Conservation (phyloP, 1,139 yeast species). For the Nakaseomyces glabratus region DNA sequence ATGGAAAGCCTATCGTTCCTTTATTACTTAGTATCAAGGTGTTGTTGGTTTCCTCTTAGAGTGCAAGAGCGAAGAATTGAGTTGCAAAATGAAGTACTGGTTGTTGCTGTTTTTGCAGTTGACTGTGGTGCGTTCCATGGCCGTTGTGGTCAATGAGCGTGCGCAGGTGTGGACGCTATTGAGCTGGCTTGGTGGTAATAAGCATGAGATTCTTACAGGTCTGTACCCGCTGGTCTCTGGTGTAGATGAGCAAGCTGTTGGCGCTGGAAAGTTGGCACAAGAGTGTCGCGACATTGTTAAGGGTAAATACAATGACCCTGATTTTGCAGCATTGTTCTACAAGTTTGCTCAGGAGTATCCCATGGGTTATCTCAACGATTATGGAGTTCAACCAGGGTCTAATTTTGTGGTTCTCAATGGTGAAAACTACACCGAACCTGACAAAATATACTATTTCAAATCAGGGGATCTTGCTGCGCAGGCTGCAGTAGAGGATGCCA, state of each 20-base stretch:
- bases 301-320: constrained; percentile 5
- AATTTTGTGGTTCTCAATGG: constrained; percentile 24
- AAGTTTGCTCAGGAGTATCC: constrained; percentile 17
- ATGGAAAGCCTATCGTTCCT: too few species aligned
- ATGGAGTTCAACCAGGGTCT: constrained; percentile 11
- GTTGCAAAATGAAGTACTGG: too few species aligned
- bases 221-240: constrained; percentile 16
- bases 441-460: constrained; percentile 28
- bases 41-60: too few species aligned
- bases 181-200: constrained; percentile 1
- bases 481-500: constrained; percentile 14
- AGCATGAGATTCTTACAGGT: constrained; percentile 8
- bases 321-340: constrained; percentile 13
- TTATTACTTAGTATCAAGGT: too few species aligned
- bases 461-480: constrained; percentile 24
- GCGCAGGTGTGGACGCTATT: constrained; percentile 3
- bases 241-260: constrained; percentile 12
- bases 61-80: too few species aligned
- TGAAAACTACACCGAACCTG: constrained; percentile 19
- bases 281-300: background rate
- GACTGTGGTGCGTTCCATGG: too few species aligned
- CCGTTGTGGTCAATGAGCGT: constrained; percentile 2
- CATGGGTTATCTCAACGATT: constrained; percentile 13
- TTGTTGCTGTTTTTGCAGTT: too few species aligned
- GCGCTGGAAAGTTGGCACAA: too few species aligned